Base-by-base conservation (phyloP, 2,329 filamentous ascomycete species). In the Cladosporium sp. region DNA sequence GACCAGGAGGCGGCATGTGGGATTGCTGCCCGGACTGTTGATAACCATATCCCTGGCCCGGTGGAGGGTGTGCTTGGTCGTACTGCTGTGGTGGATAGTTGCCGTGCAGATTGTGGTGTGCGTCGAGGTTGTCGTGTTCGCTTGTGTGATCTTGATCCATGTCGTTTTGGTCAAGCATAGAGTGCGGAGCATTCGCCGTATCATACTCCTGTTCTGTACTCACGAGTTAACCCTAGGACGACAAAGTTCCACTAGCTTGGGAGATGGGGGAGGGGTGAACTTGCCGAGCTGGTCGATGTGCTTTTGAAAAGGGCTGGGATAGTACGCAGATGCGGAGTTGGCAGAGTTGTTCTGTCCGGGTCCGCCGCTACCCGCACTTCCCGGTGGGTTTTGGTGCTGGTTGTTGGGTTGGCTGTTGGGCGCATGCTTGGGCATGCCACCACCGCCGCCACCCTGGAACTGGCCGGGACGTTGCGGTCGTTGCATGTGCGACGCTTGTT, bases 231-330 rank as follows among this genome's bases (percentile, higher is more conserved):
- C 79, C 74, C 78, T 83, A 82, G 79, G 77, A 83, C 77, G 77
- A 79, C 78, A 83, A 68, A 81, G 76, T 73, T 80, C 78, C 75
- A 78, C 77, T 41, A 37, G 11, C 17, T 64, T 62, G 57, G 65
- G 72, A 62, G 67, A 67, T 68, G 68, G 77, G 65, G 70, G 73
- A 70, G 63, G 56, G 77, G 79, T 70, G 65, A 79, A 78, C 90
- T 88, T 89, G 87, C 92, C 92, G 70, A 97, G 83, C 77, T 96
- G 89, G 71, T 95, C 88, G 71, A 95, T 91, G 70, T 96, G 92
- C 69, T 88, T 93, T 66, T 95, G 89, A 72, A 95, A 96, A 15
- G 88, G 86, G 52, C 89, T 86, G 43, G 88, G 84, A 67, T 95
- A 96, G 71, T 86, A 95, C 47, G 72, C 70, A 15, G 75, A 71